Conservation (phyloP, 331 rosid genomes). For the Stylosanthes scabra region DNA sequence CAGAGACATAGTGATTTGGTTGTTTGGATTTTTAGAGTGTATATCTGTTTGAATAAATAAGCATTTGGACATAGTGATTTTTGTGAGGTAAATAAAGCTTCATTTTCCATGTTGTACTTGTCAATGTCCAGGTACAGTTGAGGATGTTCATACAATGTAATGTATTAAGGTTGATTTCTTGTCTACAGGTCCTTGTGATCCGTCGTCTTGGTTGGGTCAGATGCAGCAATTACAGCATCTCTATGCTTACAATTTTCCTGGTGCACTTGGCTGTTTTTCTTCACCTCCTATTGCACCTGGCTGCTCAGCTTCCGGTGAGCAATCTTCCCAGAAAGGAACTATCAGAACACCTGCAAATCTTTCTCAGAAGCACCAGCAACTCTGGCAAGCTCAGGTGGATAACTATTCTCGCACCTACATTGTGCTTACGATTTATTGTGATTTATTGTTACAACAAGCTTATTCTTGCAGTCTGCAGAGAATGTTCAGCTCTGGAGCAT, state of each 20-base stretch:
- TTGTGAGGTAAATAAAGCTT: not conserved
- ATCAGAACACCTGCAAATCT: constrained; percentile 44
- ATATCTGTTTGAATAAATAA: not conserved
- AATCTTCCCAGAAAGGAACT: constrained; percentile 46
- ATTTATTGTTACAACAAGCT: constrained; percentile 18
- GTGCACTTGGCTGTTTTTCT: constrained; percentile 41
- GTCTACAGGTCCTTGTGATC: constrained; percentile 56
- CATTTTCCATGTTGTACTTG: not conserved
- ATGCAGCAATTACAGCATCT: constrained; percentile 45
- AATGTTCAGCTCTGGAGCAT: constrained; percentile 54
- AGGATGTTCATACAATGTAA: not conserved
- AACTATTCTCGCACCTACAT: constrained; percentile 12
- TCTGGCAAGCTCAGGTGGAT: constrained; percentile 66
- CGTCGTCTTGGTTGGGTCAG: constrained; percentile 38
- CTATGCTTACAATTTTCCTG: constrained; percentile 46
- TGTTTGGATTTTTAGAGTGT: not conserved
- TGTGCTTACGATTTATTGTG: not conserved
- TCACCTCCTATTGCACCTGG: constrained; percentile 20
- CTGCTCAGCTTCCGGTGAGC: constrained; percentile 36
- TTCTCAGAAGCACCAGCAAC: constrained; percentile 58
- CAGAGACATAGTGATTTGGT: not conserved
- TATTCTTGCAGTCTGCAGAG: constrained; percentile 54
- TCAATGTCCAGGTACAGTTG: not conserved
- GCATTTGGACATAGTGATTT: not conserved
- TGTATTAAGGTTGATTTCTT: constrained; percentile 18